These are phyloP conservation scores for Alisma plantagoaquatica DNA, from an alignment of 106 monocot genomes.

Conservation along the genomic window DNA sequence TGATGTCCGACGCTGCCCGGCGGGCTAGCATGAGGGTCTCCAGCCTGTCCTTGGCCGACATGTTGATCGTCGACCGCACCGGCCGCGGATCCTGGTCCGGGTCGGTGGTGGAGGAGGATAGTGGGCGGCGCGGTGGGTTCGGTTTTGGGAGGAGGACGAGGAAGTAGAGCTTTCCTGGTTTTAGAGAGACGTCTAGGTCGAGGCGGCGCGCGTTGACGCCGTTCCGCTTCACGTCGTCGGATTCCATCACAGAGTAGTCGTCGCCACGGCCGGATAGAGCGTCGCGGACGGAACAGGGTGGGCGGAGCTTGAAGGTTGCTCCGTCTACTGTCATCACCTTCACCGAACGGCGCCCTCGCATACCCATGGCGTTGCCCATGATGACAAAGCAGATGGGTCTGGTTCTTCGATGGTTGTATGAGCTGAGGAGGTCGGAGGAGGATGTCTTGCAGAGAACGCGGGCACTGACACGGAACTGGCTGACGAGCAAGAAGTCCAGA, in stretches of 20 bases:
- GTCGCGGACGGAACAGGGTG: not conserved
- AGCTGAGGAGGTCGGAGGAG: too few relatives aligned
- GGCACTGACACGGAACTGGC: too few relatives aligned
- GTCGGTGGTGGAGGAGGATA: not conserved
- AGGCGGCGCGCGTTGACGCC: conserved; percentile 9
- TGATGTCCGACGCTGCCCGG: conserved; percentile 11
- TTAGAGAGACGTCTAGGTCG: conserved; percentile 10
- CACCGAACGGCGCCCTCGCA: not conserved
- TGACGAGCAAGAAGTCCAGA: too few relatives aligned
- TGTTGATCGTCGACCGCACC: conserved; percentile 18
- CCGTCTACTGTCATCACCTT: conserved; percentile 17
- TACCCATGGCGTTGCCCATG: conserved; percentile 12
- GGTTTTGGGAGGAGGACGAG: conserved; percentile 16
- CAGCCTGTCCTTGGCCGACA: conserved; percentile 21
- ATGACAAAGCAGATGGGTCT: too few relatives aligned
- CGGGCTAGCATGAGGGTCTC: conserved; percentile 16
- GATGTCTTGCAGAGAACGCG: too few relatives aligned
- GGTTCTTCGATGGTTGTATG: too few relatives aligned
- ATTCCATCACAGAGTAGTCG: conserved; percentile 15
- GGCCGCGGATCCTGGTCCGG: not conserved
- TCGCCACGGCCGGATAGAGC: too few relatives aligned
- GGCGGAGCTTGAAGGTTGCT: conserved; percentile 5
- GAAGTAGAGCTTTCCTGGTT: conserved; percentile 19
- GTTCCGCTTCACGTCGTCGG: conserved; percentile 10
- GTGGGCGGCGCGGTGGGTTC: too few relatives aligned